Percentiles rank a stretch among this genome's conserved stretches.
Evolutionary conservation across 2,329 filamentous ascomycete species (phyloP).

Genomic region (Aureobasidium lini): DNA sequence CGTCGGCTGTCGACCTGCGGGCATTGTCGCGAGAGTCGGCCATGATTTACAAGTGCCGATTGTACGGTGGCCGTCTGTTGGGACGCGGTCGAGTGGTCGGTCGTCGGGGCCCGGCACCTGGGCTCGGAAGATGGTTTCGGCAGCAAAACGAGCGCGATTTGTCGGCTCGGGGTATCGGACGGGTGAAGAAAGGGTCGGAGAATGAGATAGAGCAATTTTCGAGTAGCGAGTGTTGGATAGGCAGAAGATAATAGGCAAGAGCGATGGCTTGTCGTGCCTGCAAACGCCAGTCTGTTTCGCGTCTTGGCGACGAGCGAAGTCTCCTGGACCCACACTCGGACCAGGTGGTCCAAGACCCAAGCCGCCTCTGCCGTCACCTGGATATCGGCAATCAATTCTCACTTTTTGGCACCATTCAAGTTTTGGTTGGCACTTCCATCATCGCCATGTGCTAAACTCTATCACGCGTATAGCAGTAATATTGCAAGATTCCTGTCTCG

Average conservation of each 20-base stretch:
- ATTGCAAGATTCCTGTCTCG: too few relatives aligned
- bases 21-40: background rate
- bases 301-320: background rate
- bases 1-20: slow-evolving; percentile 24
- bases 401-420: too few relatives aligned
- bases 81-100: slow-evolving; percentile 4
- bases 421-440: too few relatives aligned
- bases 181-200: background rate
- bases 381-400: background rate
- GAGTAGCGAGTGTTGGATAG: slow-evolving; percentile 8
- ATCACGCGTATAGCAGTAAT: too few relatives aligned
- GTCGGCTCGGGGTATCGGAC: background rate
- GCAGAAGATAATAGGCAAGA: background rate
- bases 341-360: background rate
- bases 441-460: too few relatives aligned
- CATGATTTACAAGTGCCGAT: slow-evolving; percentile 1
- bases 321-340: background rate
- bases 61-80: background rate
- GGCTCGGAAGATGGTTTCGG: slow-evolving; percentile 1
- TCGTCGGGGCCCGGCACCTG: slow-evolving; percentile 7
- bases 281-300: background rate
- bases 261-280: slow-evolving; percentile 3
- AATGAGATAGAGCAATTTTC: background rate
- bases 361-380: background rate
- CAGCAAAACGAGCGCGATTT: slow-evolving; percentile 12